Evolutionary conservation across 768 basidiomycete genomes (phyloP).

Genomic region (Xerocomellus amylosporus): DNA sequence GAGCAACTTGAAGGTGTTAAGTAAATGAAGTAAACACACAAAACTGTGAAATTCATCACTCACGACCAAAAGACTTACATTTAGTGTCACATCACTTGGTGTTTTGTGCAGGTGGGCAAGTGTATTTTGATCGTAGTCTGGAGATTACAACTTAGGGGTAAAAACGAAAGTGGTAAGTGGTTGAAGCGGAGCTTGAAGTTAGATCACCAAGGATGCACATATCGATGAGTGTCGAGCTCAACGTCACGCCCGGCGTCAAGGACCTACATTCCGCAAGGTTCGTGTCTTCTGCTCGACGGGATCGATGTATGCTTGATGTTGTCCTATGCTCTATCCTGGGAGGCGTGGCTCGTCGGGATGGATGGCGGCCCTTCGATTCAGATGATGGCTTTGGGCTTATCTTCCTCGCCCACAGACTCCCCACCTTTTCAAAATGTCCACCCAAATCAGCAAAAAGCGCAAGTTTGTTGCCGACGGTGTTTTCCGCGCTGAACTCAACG

Average conservation of each 20-base stretch:
- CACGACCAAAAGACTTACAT: not conserved
- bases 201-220: slow-evolving; percentile 8
- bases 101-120: slow-evolving; percentile 8
- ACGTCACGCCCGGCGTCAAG: slow-evolving; percentile 18
- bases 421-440: slow-evolving; percentile 56
- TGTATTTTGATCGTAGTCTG: too few relatives aligned
- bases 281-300: slow-evolving; percentile 7
- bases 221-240: slow-evolving; percentile 16
- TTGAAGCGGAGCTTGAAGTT: slow-evolving; percentile 27
- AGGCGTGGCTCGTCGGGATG: slow-evolving; percentile 12
- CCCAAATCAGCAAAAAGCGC: slow-evolving; percentile 95
- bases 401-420: slow-evolving; percentile 13
- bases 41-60: not conserved
- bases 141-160: slow-evolving; percentile 10
- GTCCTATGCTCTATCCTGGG: not conserved
- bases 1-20: not conserved
- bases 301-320: not conserved
- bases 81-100: not conserved
- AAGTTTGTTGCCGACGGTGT: slow-evolving; percentile 99
- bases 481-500: slow-evolving; percentile 97
- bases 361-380: slow-evolving; percentile 13
- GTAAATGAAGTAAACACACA: not conserved
- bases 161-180: not conserved
- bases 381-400: slow-evolving; percentile 27
- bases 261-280: slow-evolving; percentile 25